Percentiles rank a stretch among this genome's conserved stretches.
phyloP scores from a whole-genome alignment of 129 eudicot genomes.

The Pulicaria dysenterica region DNA sequence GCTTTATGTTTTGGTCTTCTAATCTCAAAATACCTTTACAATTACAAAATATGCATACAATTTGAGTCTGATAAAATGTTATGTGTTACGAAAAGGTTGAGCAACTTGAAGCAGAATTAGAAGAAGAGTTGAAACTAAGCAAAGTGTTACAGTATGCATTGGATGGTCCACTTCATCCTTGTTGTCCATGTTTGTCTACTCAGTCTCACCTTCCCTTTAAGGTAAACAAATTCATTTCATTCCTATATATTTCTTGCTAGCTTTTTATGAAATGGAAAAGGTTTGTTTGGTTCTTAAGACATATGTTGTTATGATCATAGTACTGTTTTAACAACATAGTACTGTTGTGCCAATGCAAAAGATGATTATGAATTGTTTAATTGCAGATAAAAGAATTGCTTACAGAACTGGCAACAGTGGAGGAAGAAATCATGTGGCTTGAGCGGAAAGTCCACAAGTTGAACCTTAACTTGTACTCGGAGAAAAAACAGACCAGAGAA shows the following conservation, averaged over 20 bases:
- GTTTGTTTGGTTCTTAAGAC: no score
- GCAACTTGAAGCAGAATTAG: constrained; percentile 62
- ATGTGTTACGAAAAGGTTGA: constrained; percentile 56
- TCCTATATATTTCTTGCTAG: neutral
- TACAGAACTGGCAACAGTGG: constrained; percentile 67
- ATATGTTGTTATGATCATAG: no score
- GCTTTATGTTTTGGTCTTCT: no score
- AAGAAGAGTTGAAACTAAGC: constrained; percentile 67
- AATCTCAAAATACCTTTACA: no score
- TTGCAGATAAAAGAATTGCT: constrained; percentile 72
- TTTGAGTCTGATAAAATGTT: neutral
- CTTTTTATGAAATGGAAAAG: no score
- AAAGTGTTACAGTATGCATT: constrained; percentile 63
- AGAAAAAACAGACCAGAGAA: constrained; percentile 54
- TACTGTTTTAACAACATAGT: neutral
- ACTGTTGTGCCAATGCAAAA: neutral
- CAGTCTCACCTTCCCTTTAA: constrained; percentile 52
- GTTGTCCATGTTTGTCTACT: constrained; percentile 57
- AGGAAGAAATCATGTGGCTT: constrained; percentile 69
- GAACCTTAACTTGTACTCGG: constrained; percentile 52
- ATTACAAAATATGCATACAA: no score
- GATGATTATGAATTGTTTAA: neutral
- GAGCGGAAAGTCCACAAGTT: constrained; percentile 59
- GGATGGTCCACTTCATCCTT: constrained; percentile 57
- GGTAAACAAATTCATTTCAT: constrained; percentile 40